Evolutionary conservation across 192 early-diverging fungal genomes (phyloP).

Genomic region (Endogone sp.): DNA sequence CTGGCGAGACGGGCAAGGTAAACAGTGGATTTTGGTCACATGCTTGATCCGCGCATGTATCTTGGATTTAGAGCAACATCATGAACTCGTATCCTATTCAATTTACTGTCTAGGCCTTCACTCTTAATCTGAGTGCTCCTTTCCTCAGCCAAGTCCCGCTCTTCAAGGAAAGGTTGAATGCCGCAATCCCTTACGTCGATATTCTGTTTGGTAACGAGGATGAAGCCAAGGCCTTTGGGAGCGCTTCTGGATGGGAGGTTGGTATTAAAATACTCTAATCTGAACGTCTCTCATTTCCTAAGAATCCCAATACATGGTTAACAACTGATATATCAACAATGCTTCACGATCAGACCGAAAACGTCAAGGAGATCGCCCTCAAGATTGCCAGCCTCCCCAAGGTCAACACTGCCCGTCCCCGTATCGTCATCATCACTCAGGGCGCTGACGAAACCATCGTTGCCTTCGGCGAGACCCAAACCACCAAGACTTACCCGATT

Average conservation of each 20-base stretch:
- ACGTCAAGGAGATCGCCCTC: conserved; percentile 80
- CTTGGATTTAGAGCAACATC: conserved; percentile 3
- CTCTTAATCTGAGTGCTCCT: conserved; percentile 94
- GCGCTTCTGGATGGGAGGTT: conserved; percentile 59
- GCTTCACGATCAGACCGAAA: conserved; percentile 58
- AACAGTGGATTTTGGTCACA: background rate
- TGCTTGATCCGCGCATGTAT: background rate
- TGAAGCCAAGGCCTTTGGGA: conserved; percentile 86
- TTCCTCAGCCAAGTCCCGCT: conserved; percentile 90
- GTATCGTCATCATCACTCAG: conserved; percentile 93
- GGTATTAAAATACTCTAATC: conserved; percentile 4
- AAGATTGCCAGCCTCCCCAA: conserved; percentile 83
- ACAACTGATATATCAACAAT: no score
- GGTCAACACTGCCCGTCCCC: conserved; percentile 61
- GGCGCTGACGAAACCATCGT: conserved; percentile 72
- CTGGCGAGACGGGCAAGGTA: conserved; percentile 75
- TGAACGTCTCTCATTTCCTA: background rate
- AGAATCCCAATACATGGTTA: no score
- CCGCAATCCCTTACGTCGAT: conserved; percentile 83
- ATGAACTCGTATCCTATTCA: background rate
- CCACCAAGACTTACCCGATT: conserved; percentile 56
- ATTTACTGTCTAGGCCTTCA: conserved; percentile 49
- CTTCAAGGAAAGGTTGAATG: conserved; percentile 80
- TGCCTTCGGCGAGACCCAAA: conserved; percentile 56
- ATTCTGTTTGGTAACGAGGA: conserved; percentile 96